These are phyloP conservation scores for Claviceps sp. DNA, from an alignment of 2,329 filamentous ascomycete species.

Conservation along the genomic window DNA sequence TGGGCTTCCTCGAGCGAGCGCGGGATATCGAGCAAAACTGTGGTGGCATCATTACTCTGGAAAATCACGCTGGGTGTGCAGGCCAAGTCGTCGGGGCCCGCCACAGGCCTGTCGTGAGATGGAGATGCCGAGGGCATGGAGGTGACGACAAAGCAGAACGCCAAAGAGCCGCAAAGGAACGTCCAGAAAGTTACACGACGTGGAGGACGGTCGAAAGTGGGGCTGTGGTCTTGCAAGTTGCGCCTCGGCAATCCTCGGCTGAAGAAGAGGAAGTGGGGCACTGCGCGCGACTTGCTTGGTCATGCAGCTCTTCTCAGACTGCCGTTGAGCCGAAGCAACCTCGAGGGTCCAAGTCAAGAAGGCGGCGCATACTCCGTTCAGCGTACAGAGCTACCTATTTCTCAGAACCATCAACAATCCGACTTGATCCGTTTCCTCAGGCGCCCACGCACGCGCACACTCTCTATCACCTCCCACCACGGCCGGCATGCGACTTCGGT, in stretches of 20 bases:
- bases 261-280: background rate
- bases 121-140: background rate
- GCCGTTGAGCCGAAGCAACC: background rate
- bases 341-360: background rate
- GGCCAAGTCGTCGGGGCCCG: background rate
- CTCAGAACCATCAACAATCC: background rate
- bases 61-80: slow-evolving; percentile 19
- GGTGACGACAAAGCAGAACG: background rate
- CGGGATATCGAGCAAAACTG: slow-evolving; percentile 56
- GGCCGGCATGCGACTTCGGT: slow-evolving; percentile 8
- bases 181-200: no score
- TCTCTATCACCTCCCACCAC: background rate
- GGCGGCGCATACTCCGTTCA: no score
- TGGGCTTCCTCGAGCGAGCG: slow-evolving; percentile 56
- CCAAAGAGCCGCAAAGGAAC: no score
- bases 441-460: background rate
- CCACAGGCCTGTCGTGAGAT: background rate
- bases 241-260: slow-evolving; percentile 10
- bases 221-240: background rate
- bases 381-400: background rate
- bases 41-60: slow-evolving; percentile 22
- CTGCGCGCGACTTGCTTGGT: background rate
- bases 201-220: no score
- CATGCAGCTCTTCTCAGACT: background rate
- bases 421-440: background rate